Conservation (phyloP, 805 yeast species). For the Pichia sporocuriosa region DNA sequence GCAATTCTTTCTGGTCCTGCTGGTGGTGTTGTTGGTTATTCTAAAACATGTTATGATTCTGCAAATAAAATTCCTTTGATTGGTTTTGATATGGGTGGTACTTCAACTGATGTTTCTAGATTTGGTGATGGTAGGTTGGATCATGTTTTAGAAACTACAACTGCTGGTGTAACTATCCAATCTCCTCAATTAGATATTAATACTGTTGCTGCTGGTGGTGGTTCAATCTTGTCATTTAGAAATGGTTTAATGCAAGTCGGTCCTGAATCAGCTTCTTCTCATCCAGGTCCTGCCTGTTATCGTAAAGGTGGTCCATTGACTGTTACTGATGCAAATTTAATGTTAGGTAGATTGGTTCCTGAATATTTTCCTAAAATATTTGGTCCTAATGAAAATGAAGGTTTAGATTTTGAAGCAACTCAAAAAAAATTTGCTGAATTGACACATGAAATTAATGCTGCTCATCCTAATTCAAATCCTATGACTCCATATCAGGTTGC, state of each 20-base stretch:
- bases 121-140: slow-evolving; percentile 60
- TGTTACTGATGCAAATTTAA: slow-evolving; percentile 76
- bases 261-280: slow-evolving; percentile 81
- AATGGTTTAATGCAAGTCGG: slow-evolving; percentile 76
- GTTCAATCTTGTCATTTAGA: slow-evolving; percentile 58
- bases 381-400: slow-evolving; percentile 73
- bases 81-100: slow-evolving; percentile 90
- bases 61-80: slow-evolving; percentile 54
- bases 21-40: slow-evolving; percentile 94
- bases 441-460: slow-evolving; percentile 49
- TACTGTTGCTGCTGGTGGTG: slow-evolving; percentile 85
- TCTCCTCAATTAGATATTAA: slow-evolving; percentile 79
- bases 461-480: slow-evolving; percentile 33
- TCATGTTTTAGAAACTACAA: slow-evolving; percentile 78
- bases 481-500: slow-evolving; percentile 66
- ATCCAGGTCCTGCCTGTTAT: slow-evolving; percentile 87
- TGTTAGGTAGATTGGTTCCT: slow-evolving; percentile 65
- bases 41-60: slow-evolving; percentile 66
- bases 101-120: slow-evolving; percentile 80
- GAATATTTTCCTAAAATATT: slow-evolving; percentile 75
- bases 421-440: slow-evolving; percentile 43
- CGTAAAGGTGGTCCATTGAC: slow-evolving; percentile 83
- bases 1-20: slow-evolving; percentile 96
- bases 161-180: slow-evolving; percentile 78
- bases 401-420: slow-evolving; percentile 54